A percentile compares a stretch with the other conserved stretches of the same genome.
phyloP scores from a whole-genome alignment of 2,329 filamentous ascomycete species.

The Aspergillus sclerotialis region DNA sequence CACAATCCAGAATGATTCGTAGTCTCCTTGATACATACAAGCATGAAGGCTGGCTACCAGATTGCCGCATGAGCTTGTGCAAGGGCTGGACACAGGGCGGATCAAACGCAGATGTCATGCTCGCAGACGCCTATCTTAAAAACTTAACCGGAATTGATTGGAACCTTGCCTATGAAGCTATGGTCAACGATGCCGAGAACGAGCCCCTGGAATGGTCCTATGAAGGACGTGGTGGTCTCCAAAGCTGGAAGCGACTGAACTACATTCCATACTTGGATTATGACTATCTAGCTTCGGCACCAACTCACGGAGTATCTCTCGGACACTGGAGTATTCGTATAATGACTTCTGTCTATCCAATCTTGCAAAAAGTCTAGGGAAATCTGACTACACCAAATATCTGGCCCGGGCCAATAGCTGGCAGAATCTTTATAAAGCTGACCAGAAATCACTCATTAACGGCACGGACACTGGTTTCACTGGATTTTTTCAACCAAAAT shows the following conservation, averaged over 20 bases:
- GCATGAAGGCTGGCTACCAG: constrained; percentile 24
- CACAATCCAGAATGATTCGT: constrained; percentile 21
- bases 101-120: constrained; percentile 58
- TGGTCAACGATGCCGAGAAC: constrained; percentile 62
- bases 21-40: constrained; percentile 23
- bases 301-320: constrained; percentile 60
- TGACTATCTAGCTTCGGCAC: constrained; percentile 58
- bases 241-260: constrained; percentile 60
- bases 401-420: constrained; percentile 51
- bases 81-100: constrained; percentile 23
- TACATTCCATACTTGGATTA: constrained; percentile 65
- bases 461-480: constrained; percentile 56
- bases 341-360: constrained; percentile 61
- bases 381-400: constrained; percentile 43
- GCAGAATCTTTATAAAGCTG: constrained; percentile 57
- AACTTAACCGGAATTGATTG: constrained; percentile 59
- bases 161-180: constrained; percentile 58
- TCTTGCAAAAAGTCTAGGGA: constrained; percentile 51
- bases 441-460: constrained; percentile 50
- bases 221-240: constrained; percentile 60
- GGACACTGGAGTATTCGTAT: constrained; percentile 69
- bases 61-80: constrained; percentile 25
- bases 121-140: constrained; percentile 60
- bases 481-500: constrained; percentile 64
- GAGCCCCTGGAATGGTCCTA: constrained; percentile 63